Percentiles rank a stretch among this genome's conserved stretches.
Conservation (phyloP, 805 yeast species). For the Candida jianshihensis region DNA sequence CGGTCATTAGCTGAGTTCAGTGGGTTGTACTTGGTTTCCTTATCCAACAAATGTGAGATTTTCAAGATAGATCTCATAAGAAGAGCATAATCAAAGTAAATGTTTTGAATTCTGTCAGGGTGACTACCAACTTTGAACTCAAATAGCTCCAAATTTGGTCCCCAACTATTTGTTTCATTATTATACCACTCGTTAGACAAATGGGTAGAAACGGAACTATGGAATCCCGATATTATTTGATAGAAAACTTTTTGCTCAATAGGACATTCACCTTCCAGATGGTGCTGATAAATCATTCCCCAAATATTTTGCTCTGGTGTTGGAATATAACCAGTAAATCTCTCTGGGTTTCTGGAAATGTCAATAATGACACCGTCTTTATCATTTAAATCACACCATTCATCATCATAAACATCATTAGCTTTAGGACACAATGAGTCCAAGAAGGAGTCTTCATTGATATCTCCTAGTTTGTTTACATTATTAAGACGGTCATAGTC, state of each 20-base stretch:
- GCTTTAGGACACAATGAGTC: constrained; percentile 29
- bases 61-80: constrained; percentile 77
- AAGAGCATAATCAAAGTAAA: constrained; percentile 88
- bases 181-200: constrained; percentile 76
- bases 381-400: constrained; percentile 65
- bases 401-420: constrained; percentile 28
- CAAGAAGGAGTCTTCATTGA: constrained; percentile 29
- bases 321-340: constrained; percentile 96
- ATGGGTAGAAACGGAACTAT: constrained; percentile 91
- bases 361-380: constrained; percentile 79
- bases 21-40: constrained; percentile 43
- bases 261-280: constrained; percentile 49
- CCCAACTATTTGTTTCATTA: constrained; percentile 69
- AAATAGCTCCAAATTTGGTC: constrained; percentile 74
- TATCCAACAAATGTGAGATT: constrained; percentile 40
- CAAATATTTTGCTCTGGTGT: constrained; percentile 87
- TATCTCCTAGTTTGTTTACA: constrained; percentile 39
- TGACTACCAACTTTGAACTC: constrained; percentile 82
- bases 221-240: constrained; percentile 86
- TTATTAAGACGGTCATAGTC: constrained; percentile 22
- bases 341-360: constrained; percentile 82
- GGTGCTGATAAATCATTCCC: constrained; percentile 84
- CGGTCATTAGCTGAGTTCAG: constrained; percentile 33
- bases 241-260: constrained; percentile 85
- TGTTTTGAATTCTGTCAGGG: constrained; percentile 83